Percentiles rank a stretch among this genome's conserved stretches.
Evolutionary conservation across 2,329 filamentous ascomycete species (phyloP).

Genomic region (Teratosphaeria destructans): DNA sequence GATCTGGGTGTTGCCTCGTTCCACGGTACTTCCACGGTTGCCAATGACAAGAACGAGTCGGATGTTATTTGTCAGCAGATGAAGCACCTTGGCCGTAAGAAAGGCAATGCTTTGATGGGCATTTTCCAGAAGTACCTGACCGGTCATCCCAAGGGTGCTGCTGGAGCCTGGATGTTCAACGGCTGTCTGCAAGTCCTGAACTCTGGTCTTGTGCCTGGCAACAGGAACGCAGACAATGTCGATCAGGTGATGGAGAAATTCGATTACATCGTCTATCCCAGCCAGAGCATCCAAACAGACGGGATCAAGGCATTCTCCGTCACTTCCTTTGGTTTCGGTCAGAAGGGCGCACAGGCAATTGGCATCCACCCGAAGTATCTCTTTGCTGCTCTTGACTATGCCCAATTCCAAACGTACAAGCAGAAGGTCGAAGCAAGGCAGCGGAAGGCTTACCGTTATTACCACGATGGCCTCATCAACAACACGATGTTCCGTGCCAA

Average conservation of each 20-base stretch:
- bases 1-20: slow-evolving; percentile 92
- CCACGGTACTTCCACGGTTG: slow-evolving; percentile 96
- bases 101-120: slow-evolving; percentile 91
- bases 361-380: slow-evolving; percentile 95
- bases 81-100: slow-evolving; percentile 83
- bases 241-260: slow-evolving; percentile 95
- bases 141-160: slow-evolving; percentile 97
- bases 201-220: slow-evolving; percentile 85
- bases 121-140: slow-evolving; percentile 99
- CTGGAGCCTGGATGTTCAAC: slow-evolving; percentile 99
- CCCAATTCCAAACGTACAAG: slow-evolving; percentile 72
- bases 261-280: slow-evolving; percentile 95
- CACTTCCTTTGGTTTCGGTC: slow-evolving; percentile 97
- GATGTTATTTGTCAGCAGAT: slow-evolving; percentile 95
- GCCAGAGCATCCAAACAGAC: slow-evolving; percentile 89
- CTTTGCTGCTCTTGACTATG: slow-evolving; percentile 83
- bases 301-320: slow-evolving; percentile 98
- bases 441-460: slow-evolving; percentile 98
- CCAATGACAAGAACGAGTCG: slow-evolving; percentile 99
- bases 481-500: slow-evolving; percentile 97
- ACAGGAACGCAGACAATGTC: slow-evolving; percentile 95
- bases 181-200: slow-evolving; percentile 93
- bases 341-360: slow-evolving; percentile 96
- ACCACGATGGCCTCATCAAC: slow-evolving; percentile 97
- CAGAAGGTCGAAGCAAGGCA: slow-evolving; percentile 83